Evolutionary conservation across 805 yeast genomes (phyloP).

Genomic region (Middelhovenomyces tepae): DNA sequence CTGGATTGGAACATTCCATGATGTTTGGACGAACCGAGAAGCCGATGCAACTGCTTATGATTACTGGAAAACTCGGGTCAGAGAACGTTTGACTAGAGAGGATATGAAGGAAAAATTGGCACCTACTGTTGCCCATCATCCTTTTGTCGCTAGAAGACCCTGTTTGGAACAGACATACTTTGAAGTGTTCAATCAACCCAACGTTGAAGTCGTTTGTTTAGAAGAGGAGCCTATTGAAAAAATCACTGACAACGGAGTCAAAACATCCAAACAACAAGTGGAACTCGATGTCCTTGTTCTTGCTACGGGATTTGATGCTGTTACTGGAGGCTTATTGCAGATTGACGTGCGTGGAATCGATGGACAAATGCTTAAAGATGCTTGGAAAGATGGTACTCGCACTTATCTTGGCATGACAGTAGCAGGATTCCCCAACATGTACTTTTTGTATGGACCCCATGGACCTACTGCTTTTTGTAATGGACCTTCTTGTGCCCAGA

Average conservation of each 20-base stretch:
- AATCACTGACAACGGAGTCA: conserved; percentile 13
- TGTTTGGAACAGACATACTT: conserved; percentile 20
- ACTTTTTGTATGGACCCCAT: conserved; percentile 27
- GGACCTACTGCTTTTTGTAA: conserved; percentile 27
- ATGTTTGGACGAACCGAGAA: conserved; percentile 14
- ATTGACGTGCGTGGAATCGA: conserved; percentile 15
- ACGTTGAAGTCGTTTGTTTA: conserved; percentile 23
- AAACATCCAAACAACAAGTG: conserved; percentile 1
- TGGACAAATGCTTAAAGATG: conserved; percentile 16
- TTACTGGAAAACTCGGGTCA: conserved; percentile 19
- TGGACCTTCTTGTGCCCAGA: conserved; percentile 24
- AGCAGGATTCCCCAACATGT: conserved; percentile 25
- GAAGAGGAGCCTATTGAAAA: conserved; percentile 15
- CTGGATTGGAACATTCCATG: conserved; percentile 23
- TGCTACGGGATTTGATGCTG: conserved; percentile 21
- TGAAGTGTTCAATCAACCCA: conserved; percentile 23
- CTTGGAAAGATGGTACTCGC: conserved; percentile 20
- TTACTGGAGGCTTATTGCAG: conserved; percentile 22
- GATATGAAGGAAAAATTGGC: conserved; percentile 17
- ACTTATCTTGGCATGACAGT: conserved; percentile 23
- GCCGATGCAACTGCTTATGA: conserved; percentile 20
- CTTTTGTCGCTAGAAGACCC: conserved; percentile 21
- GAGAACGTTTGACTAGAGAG: conserved; percentile 18
- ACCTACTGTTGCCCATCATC: conserved; percentile 20
- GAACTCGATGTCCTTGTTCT: conserved; percentile 7